Evolutionary conservation across 2,329 filamentous ascomycete genomes (phyloP), one percentile per base, ranked within the genome.

Genomic region (Aspergillus aculeatinus): DNA sequence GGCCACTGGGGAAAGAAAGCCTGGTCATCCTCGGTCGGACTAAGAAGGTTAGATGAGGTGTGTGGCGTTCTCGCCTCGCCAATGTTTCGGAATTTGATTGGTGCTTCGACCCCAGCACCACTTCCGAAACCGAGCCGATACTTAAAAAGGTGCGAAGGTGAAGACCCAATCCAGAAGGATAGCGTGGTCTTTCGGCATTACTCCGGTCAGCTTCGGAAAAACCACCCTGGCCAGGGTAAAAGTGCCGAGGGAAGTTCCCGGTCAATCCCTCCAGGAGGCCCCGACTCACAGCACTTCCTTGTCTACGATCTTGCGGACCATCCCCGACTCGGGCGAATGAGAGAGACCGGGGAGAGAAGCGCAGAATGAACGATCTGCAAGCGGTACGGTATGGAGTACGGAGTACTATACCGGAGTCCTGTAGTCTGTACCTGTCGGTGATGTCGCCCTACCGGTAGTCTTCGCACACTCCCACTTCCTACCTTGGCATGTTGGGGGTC

Each of bases 161-260:
- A n/a, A 16, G 16, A 19, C 39, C 16, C 16, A 42, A 42, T 42
- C 6, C 16, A 42, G 39, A 42, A n/a, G 16, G 33, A 35, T 16
- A 60, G 50, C 61, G 51, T 56, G 58, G 47, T 39, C 12, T n/a
- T 48, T 58, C 47, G 68, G 66, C 65, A 70, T 73, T 69, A 64
- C 60, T 60, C 53, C 59, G 53, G 51, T 47, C 49, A 42, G 60
- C 62, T 44, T 64, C 70, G 70, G 69, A 72, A 73, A 63, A 61
- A 62, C 53, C 47, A 53, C 58, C 56, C 67, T 68, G 59, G 47
- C 39, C 48, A 52, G 49, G 55, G 56, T 57, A 63, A 66, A 66
- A 66, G 33, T 65, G 61, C 64, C 63, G 64, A 66, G 63, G 58
- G 53, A 59, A 48, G 25, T 55, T 56, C 51, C 25, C 29, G 57